These are phyloP conservation scores for Eragrostis curvula DNA, from an alignment of 176 grass and related monocot genomes.

Conservation along the genomic window DNA sequence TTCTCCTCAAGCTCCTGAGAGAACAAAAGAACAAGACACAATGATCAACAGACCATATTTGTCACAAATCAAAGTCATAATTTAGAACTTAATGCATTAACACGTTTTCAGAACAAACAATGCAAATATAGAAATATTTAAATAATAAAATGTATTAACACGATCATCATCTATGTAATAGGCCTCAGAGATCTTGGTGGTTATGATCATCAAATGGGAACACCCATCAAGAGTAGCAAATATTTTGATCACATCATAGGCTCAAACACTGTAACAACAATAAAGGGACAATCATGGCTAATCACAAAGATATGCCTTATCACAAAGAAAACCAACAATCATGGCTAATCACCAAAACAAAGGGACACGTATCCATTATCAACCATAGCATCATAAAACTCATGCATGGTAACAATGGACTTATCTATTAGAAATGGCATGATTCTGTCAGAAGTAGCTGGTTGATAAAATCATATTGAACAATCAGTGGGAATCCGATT, in stretches of 20 bases:
- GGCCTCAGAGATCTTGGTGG: slow-evolving; percentile 68
- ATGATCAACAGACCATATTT: neutral
- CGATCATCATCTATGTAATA: neutral
- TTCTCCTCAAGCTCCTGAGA: slow-evolving; percentile 82
- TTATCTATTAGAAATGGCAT: neutral
- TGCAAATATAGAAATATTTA: neutral
- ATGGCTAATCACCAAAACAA: neutral
- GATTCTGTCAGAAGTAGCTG: slow-evolving; percentile 59
- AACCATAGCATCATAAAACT: no score
- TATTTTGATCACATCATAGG: slow-evolving; percentile 59
- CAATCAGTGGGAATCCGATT: slow-evolving; percentile 54
- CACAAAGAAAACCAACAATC: no score
- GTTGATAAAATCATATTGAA: slow-evolving; percentile 47
- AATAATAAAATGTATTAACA: neutral
- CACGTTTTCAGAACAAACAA: neutral
- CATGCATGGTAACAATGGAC: neutral
- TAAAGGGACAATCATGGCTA: no score
- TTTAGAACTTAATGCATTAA: neutral
- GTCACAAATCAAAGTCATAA: neutral
- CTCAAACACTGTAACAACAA: neutral
- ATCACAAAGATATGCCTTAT: no score
- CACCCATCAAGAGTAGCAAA: slow-evolving; percentile 68
- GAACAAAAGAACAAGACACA: neutral
- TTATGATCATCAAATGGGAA: slow-evolving; percentile 49
- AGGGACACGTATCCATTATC: no score